These are phyloP conservation scores for Emmonsiellopsis sp. DNA, from an alignment of 2,329 filamentous ascomycete species.

Conservation along the genomic window DNA sequence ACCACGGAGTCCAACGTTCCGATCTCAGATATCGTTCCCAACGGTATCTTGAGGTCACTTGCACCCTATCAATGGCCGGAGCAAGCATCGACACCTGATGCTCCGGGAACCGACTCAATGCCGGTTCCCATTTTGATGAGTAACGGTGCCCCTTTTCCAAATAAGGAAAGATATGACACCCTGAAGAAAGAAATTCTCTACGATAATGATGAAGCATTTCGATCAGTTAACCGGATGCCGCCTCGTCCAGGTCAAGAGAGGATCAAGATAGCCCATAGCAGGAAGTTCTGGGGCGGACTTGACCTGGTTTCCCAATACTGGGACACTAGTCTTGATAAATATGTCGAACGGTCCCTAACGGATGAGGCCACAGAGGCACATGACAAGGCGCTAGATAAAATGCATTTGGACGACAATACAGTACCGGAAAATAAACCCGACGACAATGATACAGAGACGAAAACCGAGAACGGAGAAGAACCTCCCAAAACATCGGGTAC, in stretches of 20 bases:
- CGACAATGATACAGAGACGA: slow-evolving; percentile 1
- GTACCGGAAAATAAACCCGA: slow-evolving; percentile 9
- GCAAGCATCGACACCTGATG: slow-evolving; percentile 16
- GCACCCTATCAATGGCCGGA: slow-evolving; percentile 31
- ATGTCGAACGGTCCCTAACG: slow-evolving; percentile 33
- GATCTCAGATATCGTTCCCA: slow-evolving; percentile 26
- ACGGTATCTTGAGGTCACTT: slow-evolving; percentile 22
- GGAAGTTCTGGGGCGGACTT: slow-evolving; percentile 52
- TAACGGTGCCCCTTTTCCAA: slow-evolving; percentile 41
- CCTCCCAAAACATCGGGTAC: not conserved
- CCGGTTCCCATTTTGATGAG: slow-evolving; percentile 26
- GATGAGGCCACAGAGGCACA: slow-evolving; percentile 9
- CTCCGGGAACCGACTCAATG: slow-evolving; percentile 17
- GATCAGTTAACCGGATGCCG: slow-evolving; percentile 42
- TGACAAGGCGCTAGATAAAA: slow-evolving; percentile 8
- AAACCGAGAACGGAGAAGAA: not conserved
- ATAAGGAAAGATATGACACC: slow-evolving; percentile 39
- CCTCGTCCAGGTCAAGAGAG: slow-evolving; percentile 36
- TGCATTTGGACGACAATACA: slow-evolving; percentile 10
- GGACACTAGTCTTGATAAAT: slow-evolving; percentile 51
- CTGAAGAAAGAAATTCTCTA: slow-evolving; percentile 43
- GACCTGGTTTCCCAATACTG: slow-evolving; percentile 54
- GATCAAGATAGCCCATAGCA: slow-evolving; percentile 44
- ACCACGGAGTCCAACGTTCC: slow-evolving; percentile 27
- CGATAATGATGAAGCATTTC: slow-evolving; percentile 49